These are phyloP conservation scores for Pythium phragmiticola DNA, from an alignment of 352 stramenopile species.

Conservation along the genomic window DNA sequence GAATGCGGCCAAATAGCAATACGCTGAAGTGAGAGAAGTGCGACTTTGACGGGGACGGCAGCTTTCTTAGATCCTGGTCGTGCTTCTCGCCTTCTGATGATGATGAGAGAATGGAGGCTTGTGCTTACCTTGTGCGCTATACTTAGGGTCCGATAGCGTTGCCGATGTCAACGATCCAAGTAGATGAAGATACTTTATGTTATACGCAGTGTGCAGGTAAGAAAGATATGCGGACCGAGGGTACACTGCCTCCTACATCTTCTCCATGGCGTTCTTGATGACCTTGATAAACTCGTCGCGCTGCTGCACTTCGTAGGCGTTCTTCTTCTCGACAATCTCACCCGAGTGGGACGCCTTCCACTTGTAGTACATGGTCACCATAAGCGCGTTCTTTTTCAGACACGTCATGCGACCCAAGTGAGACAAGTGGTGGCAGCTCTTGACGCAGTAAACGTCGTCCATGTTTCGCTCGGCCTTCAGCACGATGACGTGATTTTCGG, in stretches of 20 bases:
- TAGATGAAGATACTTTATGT: no score
- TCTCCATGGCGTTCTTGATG: conserved; percentile 80
- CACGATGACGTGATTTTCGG: conserved; percentile 75
- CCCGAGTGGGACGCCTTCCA: conserved; percentile 43
- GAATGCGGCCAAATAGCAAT: not conserved
- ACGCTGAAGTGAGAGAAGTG: no score
- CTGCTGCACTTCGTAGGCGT: conserved; percentile 85
- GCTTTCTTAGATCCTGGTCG: no score
- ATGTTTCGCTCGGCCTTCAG: conserved; percentile 71
- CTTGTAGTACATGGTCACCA: conserved; percentile 89
- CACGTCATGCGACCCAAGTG: conserved; percentile 85
- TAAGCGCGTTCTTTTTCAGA: conserved; percentile 87
- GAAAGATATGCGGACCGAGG: conserved; percentile 3
- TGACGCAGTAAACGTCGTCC: conserved; percentile 75
- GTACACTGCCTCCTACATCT: conserved; percentile 37
- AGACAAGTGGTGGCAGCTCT: conserved; percentile 69
- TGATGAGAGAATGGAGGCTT: not conserved
- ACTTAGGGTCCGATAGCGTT: not conserved
- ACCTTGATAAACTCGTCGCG: conserved; percentile 86
- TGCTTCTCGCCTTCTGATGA: no score
- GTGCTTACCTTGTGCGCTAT: not conserved
- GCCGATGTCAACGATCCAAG: not conserved
- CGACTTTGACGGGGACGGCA: no score
- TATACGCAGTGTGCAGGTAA: not conserved
- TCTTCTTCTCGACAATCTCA: conserved; percentile 56